phyloP scores from a whole-genome alignment of 2,329 filamentous ascomycete species.

The Epichloe baconii region DNA sequence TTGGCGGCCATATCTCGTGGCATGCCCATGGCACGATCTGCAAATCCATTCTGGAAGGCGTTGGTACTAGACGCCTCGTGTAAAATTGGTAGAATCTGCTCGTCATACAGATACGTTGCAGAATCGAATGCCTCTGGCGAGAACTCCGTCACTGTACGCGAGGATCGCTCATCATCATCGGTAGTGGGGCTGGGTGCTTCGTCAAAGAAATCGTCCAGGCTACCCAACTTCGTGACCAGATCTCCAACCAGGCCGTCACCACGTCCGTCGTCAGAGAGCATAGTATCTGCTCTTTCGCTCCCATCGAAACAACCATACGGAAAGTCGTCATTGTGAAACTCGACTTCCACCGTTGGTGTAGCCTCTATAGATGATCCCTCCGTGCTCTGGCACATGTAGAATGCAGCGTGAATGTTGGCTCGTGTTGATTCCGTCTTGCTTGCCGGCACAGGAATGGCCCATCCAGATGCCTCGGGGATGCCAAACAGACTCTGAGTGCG shows the following conservation, averaged over 20 bases:
- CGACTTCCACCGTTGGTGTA: slow-evolving; percentile 69
- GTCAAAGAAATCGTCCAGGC: slow-evolving; percentile 71
- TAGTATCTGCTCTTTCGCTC: slow-evolving; percentile 68
- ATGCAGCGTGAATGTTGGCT: slow-evolving; percentile 87
- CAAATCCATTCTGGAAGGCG: slow-evolving; percentile 80
- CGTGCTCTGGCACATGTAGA: slow-evolving; percentile 76
- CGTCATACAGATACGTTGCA: slow-evolving; percentile 76
- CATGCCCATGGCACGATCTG: slow-evolving; percentile 52
- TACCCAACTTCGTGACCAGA: slow-evolving; percentile 67
- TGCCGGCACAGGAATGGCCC: slow-evolving; percentile 89
- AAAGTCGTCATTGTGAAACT: slow-evolving; percentile 85
- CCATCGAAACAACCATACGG: slow-evolving; percentile 66
- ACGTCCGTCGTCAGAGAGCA: slow-evolving; percentile 76
- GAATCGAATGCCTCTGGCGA: slow-evolving; percentile 55
- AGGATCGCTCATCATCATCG: slow-evolving; percentile 46
- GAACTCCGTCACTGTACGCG: slow-evolving; percentile 51
- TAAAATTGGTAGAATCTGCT: slow-evolving; percentile 81
- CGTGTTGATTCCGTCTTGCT: slow-evolving; percentile 78
- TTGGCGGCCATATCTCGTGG: slow-evolving; percentile 48
- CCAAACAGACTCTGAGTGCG: slow-evolving; percentile 89
- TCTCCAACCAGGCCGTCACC: slow-evolving; percentile 60
- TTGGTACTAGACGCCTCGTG: slow-evolving; percentile 71
- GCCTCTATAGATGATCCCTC: slow-evolving; percentile 45
- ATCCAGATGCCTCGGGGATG: slow-evolving; percentile 88
- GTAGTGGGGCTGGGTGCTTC: slow-evolving; percentile 48